phyloP scores from a whole-genome alignment of 2,329 filamentous ascomycete species.

The Fusarium temperatum region DNA sequence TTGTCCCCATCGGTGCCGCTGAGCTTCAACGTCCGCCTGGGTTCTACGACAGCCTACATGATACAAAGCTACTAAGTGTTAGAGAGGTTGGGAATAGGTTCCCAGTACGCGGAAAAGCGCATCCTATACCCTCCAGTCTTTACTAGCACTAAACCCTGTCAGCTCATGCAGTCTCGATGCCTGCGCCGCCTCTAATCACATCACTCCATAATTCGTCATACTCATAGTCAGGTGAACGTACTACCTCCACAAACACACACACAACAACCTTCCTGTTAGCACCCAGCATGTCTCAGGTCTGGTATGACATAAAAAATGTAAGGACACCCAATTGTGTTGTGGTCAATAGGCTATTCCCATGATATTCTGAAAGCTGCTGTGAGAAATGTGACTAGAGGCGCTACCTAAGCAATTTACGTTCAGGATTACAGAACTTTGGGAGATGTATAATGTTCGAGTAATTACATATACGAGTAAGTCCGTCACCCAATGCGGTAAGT shows the following conservation, averaged over 20 bases:
- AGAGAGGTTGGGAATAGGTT: too few relatives aligned
- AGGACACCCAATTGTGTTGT: too few relatives aligned
- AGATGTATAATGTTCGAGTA: background rate
- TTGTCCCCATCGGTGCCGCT: too few relatives aligned
- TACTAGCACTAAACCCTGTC: too few relatives aligned
- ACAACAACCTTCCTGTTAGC: background rate
- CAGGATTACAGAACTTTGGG: fast-evolving
- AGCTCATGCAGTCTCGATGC: too few relatives aligned
- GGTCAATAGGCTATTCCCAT: background rate
- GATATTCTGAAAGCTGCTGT: fast-evolving
- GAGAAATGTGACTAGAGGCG: fast-evolving
- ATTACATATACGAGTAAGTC: background rate
- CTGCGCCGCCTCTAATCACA: background rate
- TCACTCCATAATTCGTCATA: background rate
- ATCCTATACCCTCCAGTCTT: too few relatives aligned
- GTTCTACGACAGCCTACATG: too few relatives aligned
- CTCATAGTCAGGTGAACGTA: background rate
- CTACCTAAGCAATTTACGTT: background rate
- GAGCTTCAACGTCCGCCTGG: too few relatives aligned
- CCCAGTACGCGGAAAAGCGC: too few relatives aligned
- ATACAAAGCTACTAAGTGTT: too few relatives aligned
- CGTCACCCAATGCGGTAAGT: background rate
- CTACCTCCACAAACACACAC: too few relatives aligned
- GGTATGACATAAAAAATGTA: fast-evolving
- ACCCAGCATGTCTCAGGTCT: background rate